A percentile compares a stretch with the other conserved stretches of the same genome.
These are phyloP conservation scores for Boletus calvinii DNA, from an alignment of 1,284 basidiomycete genomes.

Conservation along the genomic window DNA sequence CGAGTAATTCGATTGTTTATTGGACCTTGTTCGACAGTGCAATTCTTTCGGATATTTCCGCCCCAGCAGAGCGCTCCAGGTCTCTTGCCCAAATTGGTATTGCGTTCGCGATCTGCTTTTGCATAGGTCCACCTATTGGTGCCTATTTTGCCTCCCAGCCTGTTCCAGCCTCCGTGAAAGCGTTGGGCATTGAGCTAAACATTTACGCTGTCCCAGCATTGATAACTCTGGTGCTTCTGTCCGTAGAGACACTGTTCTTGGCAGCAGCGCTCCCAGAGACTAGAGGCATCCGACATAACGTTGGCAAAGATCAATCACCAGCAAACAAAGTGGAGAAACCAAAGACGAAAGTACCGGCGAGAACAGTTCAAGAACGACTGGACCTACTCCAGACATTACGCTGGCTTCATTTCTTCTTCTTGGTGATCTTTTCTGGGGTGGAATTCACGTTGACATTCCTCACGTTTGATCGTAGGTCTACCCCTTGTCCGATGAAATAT, in stretches of 20 bases:
- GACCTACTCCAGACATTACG: slow-evolving; percentile 55
- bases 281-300: slow-evolving; percentile 43
- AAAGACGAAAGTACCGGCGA: slow-evolving; percentile 27
- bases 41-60: slow-evolving; percentile 85
- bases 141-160: slow-evolving; percentile 77
- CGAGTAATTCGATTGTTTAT: no score
- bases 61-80: slow-evolving; percentile 72
- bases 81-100: slow-evolving; percentile 91
- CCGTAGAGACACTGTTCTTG: slow-evolving; percentile 72
- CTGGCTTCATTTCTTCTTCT: slow-evolving; percentile 75
- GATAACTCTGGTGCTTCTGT: slow-evolving; percentile 70
- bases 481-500: not conserved
- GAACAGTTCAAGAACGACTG: slow-evolving; percentile 51
- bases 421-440: slow-evolving; percentile 86
- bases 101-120: slow-evolving; percentile 91
- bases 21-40: slow-evolving; percentile 50
- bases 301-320: slow-evolving; percentile 26
- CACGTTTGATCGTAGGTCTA: slow-evolving; percentile 74
- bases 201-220: slow-evolving; percentile 84
- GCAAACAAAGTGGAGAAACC: slow-evolving; percentile 18
- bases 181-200: slow-evolving; percentile 70
- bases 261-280: slow-evolving; percentile 78
- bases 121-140: slow-evolving; percentile 80
- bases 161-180: slow-evolving; percentile 54
- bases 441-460: slow-evolving; percentile 92